Evolutionary conservation across 352 stramenopile species (phyloP).

Genomic region (Globisporangium nodosum): DNA sequence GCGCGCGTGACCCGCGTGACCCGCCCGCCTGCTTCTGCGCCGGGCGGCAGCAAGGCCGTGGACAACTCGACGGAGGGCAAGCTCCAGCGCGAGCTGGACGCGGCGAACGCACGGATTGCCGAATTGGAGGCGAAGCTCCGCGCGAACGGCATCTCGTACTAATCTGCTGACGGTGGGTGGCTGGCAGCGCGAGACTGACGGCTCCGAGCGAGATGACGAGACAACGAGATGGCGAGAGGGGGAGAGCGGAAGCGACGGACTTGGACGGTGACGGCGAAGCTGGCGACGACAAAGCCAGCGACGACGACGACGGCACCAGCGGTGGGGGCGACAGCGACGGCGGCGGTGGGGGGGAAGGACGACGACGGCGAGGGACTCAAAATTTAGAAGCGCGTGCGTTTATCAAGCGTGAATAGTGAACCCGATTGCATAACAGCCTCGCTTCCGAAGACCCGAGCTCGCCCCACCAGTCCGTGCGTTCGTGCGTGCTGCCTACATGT

Average conservation of each 20-base stretch:
- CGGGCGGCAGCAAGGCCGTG: constrained; percentile 14
- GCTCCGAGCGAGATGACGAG: neutral
- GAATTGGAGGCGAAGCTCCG: constrained; percentile 56
- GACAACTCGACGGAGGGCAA: constrained; percentile 43
- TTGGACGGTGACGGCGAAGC: neutral
- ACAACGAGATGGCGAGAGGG: neutral
- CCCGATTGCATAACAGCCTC: constrained; percentile 15
- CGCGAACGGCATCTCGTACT: constrained; percentile 80
- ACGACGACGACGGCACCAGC: neutral
- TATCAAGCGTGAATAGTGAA: constrained; percentile 12
- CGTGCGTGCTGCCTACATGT: no score
- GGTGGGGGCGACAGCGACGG: no score
- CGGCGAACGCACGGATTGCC: constrained; percentile 79
- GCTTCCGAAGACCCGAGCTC: constrained; percentile 1
- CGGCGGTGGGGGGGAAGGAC: neutral
- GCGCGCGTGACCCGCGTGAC: constrained; percentile 40
- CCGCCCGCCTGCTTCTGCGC: constrained; percentile 17
- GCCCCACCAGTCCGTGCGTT: neutral
- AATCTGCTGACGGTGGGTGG: neutral
- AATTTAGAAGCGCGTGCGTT: constrained; percentile 11
- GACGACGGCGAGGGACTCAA: constrained; percentile 3
- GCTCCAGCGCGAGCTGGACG: constrained; percentile 73
- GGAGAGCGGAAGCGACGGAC: neutral
- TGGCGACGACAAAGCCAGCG: neutral
- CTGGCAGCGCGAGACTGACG: neutral